phyloP scores from a whole-genome alignment of 331 rosid species.

The Pyracantha coccinea region DNA sequence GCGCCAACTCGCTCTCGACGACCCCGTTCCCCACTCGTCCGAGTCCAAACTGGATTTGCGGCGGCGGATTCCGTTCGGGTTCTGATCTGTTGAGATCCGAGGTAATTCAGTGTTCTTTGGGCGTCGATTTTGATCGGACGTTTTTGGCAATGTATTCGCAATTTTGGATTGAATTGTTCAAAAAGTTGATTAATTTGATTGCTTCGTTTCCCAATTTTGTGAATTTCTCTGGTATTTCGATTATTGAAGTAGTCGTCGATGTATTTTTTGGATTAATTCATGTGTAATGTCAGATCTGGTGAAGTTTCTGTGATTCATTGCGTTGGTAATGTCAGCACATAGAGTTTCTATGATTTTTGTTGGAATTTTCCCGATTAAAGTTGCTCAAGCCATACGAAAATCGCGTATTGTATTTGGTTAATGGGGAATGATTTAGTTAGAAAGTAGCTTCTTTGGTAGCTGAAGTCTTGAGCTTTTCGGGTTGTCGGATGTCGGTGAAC shows the following conservation, averaged over 20 bases:
- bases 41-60: slow-evolving; percentile 16
- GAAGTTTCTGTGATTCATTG: not conserved
- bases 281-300: slow-evolving; percentile 35
- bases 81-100: slow-evolving; percentile 17
- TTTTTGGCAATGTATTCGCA: slow-evolving; percentile 1
- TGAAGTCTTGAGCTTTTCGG: not conserved
- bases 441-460: not conserved
- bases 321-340: not conserved
- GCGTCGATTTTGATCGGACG: too few species aligned
- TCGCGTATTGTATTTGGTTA: too few species aligned
- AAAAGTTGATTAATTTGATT: not conserved
- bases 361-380: not conserved
- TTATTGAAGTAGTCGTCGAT: not conserved
- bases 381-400: too few species aligned
- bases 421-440: too few species aligned
- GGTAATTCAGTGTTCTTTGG: slow-evolving; percentile 12
- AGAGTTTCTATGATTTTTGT: slow-evolving; percentile 1
- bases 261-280: not conserved
- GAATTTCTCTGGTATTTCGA: not conserved
- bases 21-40: slow-evolving; percentile 26
- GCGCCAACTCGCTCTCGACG: slow-evolving; percentile 9
- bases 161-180: not conserved
- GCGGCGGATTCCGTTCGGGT: not conserved
- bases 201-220: not conserved
- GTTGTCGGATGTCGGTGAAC: not conserved